A percentile compares a stretch with the other conserved stretches of the same genome.
Evolutionary conservation across 768 basidiomycete genomes (phyloP).

Genomic region (Nidularia pulvinata): DNA sequence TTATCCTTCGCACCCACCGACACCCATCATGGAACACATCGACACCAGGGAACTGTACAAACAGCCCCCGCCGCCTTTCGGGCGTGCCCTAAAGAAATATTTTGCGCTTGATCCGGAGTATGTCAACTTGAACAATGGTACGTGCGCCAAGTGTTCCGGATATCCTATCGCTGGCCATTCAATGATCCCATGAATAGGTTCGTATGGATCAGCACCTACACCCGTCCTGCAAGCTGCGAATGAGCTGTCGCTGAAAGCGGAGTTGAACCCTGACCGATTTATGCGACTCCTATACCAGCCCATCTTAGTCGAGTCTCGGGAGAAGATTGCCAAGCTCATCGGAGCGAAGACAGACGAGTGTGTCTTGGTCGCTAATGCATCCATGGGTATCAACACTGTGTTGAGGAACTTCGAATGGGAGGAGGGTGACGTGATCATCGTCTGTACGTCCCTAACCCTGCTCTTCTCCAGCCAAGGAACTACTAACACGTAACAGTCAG

Average conservation of each 20-base stretch:
- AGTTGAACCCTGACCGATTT: conserved; percentile 59
- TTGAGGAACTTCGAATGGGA: conserved; percentile 69
- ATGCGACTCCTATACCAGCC: conserved; percentile 32
- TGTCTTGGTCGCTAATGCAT: conserved; percentile 63
- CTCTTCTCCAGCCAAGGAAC: conserved; percentile 18
- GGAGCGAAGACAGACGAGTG: conserved; percentile 51
- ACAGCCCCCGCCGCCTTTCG: conserved; percentile 41
- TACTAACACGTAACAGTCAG: conserved; percentile 17
- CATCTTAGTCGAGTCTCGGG: conserved; percentile 35
- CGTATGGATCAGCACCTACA: conserved; percentile 55
- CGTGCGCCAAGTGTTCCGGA: conserved; percentile 2
- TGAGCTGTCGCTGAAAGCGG: conserved; percentile 37
- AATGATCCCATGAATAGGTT: conserved; percentile 32
- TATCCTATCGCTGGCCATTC: too few species aligned
- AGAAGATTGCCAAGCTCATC: conserved; percentile 49
- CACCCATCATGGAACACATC: conserved; percentile 1
- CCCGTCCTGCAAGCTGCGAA: conserved; percentile 47
- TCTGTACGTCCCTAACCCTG: conserved; percentile 37
- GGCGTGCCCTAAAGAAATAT: conserved; percentile 50
- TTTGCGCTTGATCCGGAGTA: conserved; percentile 60
- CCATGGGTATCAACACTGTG: conserved; percentile 66
- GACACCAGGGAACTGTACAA: conserved; percentile 15
- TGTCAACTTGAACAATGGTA: conserved; percentile 68
- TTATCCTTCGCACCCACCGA: not conserved
- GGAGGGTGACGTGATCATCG: conserved; percentile 64